Percentiles rank a stretch among this genome's conserved stretches.
Conservation (phyloP, 2,329 filamentous ascomycete species). For the Verticillium isaacii region DNA sequence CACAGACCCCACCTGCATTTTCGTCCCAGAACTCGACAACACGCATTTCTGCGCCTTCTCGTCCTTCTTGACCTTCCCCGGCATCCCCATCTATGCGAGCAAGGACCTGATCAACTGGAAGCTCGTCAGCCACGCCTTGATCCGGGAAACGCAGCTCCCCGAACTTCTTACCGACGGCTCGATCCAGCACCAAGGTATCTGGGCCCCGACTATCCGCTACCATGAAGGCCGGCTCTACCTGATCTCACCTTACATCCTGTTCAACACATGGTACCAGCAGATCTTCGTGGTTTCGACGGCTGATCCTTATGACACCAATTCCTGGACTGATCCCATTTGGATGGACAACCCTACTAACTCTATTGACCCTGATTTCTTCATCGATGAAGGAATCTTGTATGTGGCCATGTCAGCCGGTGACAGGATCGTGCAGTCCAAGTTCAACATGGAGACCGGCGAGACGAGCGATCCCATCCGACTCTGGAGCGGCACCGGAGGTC, state of each 20-base stretch:
- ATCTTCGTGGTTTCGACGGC: conserved; percentile 9
- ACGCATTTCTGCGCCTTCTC: conserved; percentile 48
- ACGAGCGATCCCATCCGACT: conserved; percentile 31
- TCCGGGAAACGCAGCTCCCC: conserved; percentile 34
- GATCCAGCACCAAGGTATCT: conserved; percentile 30
- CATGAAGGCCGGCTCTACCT: conserved; percentile 38
- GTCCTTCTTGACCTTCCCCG: conserved; percentile 48
- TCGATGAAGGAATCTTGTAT: conserved; percentile 49
- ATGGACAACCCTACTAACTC: conserved; percentile 15
- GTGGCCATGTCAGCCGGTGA: conserved; percentile 31
- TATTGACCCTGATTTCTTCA: conserved; percentile 42
- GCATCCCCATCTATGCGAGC: conserved; percentile 47
- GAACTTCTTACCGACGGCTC: conserved; percentile 21
- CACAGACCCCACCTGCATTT: conserved; percentile 42
- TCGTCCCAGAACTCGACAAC: conserved; percentile 30
- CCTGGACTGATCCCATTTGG: conserved; percentile 19
- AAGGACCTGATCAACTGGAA: conserved; percentile 46
- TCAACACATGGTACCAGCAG: conserved; percentile 9
- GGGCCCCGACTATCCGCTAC: conserved; percentile 41
- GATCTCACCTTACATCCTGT: conserved; percentile 26
- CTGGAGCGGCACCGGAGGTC: conserved; percentile 42
- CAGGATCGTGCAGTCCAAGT: conserved; percentile 30
- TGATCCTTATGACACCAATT: conserved; percentile 14
- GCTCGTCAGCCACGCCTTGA: conserved; percentile 33
- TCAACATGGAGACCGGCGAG: conserved; percentile 33